Base-by-base conservation (phyloP, 495 filamentous ascomycete genomes). In the Aspergillus nidulans region DNA sequence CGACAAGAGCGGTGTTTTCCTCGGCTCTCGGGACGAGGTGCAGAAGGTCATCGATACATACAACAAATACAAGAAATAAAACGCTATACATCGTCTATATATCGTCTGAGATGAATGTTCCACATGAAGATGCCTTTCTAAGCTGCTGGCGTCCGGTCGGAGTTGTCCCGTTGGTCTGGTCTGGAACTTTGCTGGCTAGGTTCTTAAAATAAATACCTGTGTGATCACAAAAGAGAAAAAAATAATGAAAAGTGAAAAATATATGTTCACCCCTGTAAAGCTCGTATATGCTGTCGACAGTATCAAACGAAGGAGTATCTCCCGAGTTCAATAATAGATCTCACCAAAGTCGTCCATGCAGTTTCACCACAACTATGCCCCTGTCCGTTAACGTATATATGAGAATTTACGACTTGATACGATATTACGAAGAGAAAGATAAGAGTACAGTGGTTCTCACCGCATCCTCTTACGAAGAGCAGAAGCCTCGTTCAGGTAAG, bases 11-110 rank as follows among this genome's bases (percentile, higher is more conserved):
- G 94, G 94, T 62, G 96, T 98, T 63, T 98, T 92, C 79, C 80
- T 98, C 75, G 94, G 94, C 55, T 95, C 90, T 49, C 88, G 88
- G 57, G 88, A 95, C 53, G 94, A 98, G 80, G 85, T 98, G 21
- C 88, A 95, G 74, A 97, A 96, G 81, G 88, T 97, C 56, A 95
- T 96, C 68, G 79, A 85, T 53, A 71, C 59, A 25, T 76, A 76
- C 63, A 77, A 74, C 65, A 66, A 72, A 59, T 60, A 70, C 66
- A 64, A 73, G 53, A 73, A 74, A 70, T 73, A 38, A 56, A 34
- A 9, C 16, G 67, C 66, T 55, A 44, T n/a, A n/a, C n/a, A n/a
- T n/a, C n/a, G n/a, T n/a, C 28, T 16, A 47, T n/a, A n/a, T n/a
- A 42, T 42, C 6, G 13, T 48, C 19, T 36, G 28, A 21, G 13